These are phyloP conservation scores for Obelidium mucronatum DNA, from an alignment of 192 early-diverging fungal genomes.

Conservation along the genomic window DNA sequence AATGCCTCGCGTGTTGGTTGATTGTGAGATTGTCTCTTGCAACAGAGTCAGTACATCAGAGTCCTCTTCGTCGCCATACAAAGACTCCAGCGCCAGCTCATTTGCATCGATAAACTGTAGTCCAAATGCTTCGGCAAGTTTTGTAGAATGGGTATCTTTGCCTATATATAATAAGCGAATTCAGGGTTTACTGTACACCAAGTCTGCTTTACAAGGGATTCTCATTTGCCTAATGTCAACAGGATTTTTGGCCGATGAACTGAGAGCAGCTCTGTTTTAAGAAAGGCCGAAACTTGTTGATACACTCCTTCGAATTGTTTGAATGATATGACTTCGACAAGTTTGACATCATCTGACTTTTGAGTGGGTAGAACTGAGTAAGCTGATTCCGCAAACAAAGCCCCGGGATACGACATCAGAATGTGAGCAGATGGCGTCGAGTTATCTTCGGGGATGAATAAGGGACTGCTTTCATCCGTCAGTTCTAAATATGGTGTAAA, in stretches of 20 bases:
- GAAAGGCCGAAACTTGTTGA: neutral
- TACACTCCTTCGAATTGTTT: neutral
- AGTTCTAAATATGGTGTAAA: neutral
- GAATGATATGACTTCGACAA: neutral
- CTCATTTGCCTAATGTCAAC: neutral
- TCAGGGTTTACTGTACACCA: too few species aligned
- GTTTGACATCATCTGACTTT: neutral
- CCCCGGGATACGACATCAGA: neutral
- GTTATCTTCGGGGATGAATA: too few species aligned
- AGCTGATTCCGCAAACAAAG: neutral
- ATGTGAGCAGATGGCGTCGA: neutral
- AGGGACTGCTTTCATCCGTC: neutral
- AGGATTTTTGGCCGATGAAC: constrained; percentile 8
- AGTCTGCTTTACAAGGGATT: neutral
- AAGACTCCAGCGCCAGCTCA: too few species aligned
- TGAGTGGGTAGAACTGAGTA: neutral
- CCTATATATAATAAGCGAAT: neutral
- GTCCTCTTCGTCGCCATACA: too few species aligned
- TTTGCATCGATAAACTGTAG: too few species aligned
- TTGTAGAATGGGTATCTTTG: constrained; percentile 11
- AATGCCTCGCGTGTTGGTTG: constrained; percentile 11
- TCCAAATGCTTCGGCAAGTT: constrained; percentile 11
- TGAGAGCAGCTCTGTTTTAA: neutral
- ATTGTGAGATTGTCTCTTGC: too few species aligned
- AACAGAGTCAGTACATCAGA: too few species aligned